Evolutionary conservation across 1,139 yeast genomes (phyloP).

Genomic region (Hyphopichia buzzinii): DNA sequence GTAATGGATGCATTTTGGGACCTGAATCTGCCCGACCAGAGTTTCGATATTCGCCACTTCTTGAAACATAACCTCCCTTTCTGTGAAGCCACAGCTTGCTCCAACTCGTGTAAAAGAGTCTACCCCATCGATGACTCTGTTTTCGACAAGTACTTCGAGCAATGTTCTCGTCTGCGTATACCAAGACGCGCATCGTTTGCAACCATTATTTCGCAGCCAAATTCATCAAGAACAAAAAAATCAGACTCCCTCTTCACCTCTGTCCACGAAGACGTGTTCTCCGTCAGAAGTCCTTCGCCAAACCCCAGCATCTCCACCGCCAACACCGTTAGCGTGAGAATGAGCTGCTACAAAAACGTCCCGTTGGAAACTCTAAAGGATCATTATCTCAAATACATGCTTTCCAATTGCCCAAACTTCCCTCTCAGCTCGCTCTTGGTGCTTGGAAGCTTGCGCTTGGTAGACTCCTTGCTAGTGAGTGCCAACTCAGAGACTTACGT

Average conservation of each 20-base stretch:
- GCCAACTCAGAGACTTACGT: slow-evolving; percentile 6
- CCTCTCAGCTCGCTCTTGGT: slow-evolving; percentile 24
- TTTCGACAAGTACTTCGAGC: background rate
- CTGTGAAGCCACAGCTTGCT: no score
- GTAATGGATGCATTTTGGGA: background rate
- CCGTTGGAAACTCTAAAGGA: slow-evolving; percentile 27
- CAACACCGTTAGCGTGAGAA: slow-evolving; percentile 15
- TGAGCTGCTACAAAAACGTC: slow-evolving; percentile 15
- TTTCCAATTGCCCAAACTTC: slow-evolving; percentile 22
- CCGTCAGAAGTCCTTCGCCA: slow-evolving; percentile 13
- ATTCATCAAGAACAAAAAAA: background rate
- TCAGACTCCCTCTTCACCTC: background rate
- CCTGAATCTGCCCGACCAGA: background rate
- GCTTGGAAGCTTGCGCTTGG: slow-evolving; percentile 38
- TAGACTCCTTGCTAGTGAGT: slow-evolving; percentile 29
- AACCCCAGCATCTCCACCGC: slow-evolving; percentile 14
- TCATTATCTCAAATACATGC: slow-evolving; percentile 26
- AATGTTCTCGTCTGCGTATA: background rate
- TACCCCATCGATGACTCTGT: background rate
- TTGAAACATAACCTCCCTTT: background rate
- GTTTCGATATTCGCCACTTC: background rate
- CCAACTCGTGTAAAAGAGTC: background rate
- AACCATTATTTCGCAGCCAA: background rate
- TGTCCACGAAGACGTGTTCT: background rate
- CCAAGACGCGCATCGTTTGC: background rate